phyloP scores from a whole-genome alignment of 106 monocot species.

The Acorus calamus region DNA sequence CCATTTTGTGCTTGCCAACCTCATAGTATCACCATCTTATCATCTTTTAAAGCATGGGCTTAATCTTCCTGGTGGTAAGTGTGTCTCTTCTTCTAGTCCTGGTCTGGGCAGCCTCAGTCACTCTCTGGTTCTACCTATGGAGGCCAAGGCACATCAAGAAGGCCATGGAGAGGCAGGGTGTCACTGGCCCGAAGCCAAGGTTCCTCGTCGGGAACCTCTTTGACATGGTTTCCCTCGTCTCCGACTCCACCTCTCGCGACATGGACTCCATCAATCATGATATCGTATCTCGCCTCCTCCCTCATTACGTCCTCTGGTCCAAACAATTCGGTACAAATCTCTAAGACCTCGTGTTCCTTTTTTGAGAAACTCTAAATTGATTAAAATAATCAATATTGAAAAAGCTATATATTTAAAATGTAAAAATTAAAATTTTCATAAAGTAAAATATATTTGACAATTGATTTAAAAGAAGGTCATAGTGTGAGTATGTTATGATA shows the following conservation, averaged over 20 bases:
- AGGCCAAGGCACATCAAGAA: conserved; percentile 41
- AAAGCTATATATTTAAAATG: no score
- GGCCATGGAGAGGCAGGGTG: conserved; percentile 58
- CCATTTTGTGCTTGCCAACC: no score
- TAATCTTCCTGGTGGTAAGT: conserved; percentile 6
- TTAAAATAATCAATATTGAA: no score
- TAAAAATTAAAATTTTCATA: no score
- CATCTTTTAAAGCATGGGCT: neutral
- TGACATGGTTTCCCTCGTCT: conserved; percentile 42
- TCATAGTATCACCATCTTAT: no score
- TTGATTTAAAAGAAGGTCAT: no score
- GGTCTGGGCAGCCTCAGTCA: conserved; percentile 32
- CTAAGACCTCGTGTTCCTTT: neutral
- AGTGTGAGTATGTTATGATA: neutral
- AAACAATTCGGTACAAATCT: conserved; percentile 44
- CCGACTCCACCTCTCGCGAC: conserved; percentile 37
- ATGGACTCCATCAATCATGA: conserved; percentile 51
- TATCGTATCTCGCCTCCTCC: conserved; percentile 76
- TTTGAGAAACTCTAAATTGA: no score
- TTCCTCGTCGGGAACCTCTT: conserved; percentile 70
- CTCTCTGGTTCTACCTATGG: conserved; percentile 53
- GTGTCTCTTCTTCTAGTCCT: conserved; percentile 13
- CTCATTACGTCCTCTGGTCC: conserved; percentile 80
- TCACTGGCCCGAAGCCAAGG: conserved; percentile 41
- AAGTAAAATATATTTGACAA: no score